phyloP scores from a whole-genome alignment of 2,329 filamentous ascomycete species.

The Fusarium nygamai region DNA sequence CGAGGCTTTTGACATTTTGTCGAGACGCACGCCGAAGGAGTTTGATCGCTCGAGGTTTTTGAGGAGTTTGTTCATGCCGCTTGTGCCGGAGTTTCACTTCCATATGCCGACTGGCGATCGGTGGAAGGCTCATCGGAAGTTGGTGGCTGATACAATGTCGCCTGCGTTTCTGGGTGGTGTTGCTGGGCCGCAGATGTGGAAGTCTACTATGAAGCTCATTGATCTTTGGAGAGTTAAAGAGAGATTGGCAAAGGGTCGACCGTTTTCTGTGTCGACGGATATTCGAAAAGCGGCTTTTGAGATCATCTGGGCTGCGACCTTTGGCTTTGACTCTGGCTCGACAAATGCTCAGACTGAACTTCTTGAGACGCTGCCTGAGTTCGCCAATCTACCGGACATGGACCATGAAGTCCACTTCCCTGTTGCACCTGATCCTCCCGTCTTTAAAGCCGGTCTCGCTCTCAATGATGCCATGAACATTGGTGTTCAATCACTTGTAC shows the following conservation, averaged over 20 bases:
- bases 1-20: background rate
- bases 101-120: background rate
- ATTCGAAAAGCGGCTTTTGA: background rate
- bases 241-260: background rate
- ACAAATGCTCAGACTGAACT: background rate
- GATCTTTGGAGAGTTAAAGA: background rate
- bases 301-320: background rate
- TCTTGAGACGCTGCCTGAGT: background rate
- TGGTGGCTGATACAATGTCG: background rate
- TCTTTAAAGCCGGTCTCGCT: background rate
- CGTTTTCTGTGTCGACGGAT: background rate
- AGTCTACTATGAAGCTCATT: background rate
- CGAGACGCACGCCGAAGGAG: background rate
- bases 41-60: background rate
- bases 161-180: background rate
- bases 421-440: background rate
- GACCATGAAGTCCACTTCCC: background rate
- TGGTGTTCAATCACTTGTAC: background rate
- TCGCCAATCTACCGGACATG: background rate
- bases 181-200: background rate
- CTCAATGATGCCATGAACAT: slow-evolving; percentile 1
- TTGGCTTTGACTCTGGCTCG: background rate
- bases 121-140: background rate
- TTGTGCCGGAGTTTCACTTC: background rate
- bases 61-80: background rate